Conservation (phyloP, 2,329 filamentous ascomycete genomes). For the Orbilia javanica region DNA sequence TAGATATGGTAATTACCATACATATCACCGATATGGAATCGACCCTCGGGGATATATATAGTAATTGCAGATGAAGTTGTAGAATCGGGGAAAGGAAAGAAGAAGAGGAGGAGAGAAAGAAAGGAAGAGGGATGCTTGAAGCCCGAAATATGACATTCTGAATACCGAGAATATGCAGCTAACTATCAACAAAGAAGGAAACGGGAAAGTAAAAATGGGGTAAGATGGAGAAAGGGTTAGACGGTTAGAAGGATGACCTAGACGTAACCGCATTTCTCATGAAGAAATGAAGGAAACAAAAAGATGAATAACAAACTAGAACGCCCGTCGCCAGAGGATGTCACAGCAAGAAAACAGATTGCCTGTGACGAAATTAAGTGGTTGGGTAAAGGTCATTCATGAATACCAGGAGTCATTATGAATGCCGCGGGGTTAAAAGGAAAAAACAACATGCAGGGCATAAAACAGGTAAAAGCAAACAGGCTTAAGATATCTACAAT, state of each 20-base stretch:
- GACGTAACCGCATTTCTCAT: conserved; percentile 43
- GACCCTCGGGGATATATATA: neutral
- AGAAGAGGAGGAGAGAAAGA: neutral
- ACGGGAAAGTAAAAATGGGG: conserved; percentile 1
- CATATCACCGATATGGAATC: neutral
- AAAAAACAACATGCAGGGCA: neutral
- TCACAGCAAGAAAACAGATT: neutral
- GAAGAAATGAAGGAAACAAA: conserved; percentile 48
- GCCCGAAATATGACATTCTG: conserved; percentile 20
- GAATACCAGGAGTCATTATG: conserved; percentile 5
- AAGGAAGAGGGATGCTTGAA: neutral
- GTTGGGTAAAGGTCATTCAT: neutral
- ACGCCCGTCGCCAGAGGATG: conserved; percentile 13
- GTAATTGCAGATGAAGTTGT: neutral
- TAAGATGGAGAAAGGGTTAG: conserved; percentile 17
- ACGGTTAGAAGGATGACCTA: conserved; percentile 27
- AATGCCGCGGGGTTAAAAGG: conserved; percentile 7
- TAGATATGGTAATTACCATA: too few relatives aligned
- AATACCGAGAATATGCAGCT: conserved; percentile 17
- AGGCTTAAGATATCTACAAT: conserved; percentile 56
- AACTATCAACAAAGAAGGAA: conserved; percentile 42
- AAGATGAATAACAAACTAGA: conserved; percentile 49
- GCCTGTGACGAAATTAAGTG: neutral
- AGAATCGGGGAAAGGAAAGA: neutral
- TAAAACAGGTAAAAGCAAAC: conserved; percentile 23